Conservation (phyloP, 2,329 filamentous ascomycete genomes). For the Fusarium zealandicum region DNA sequence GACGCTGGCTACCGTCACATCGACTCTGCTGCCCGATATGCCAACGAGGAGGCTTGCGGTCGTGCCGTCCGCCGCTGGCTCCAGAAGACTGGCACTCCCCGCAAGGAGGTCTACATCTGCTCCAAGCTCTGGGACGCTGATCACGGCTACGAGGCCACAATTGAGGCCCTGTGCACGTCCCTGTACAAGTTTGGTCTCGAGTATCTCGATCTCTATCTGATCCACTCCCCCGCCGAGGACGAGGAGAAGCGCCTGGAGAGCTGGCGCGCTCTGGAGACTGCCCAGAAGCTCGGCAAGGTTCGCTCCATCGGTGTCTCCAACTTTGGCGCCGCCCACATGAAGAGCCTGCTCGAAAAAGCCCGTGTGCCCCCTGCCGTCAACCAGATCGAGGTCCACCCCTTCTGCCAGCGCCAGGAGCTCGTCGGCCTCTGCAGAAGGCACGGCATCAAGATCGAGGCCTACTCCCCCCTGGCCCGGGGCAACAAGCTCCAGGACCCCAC, state of each 20-base stretch:
- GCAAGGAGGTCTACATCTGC: constrained; percentile 72
- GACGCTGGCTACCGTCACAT: constrained; percentile 63
- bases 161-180: constrained; percentile 69
- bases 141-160: constrained; percentile 55
- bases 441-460: constrained; percentile 63
- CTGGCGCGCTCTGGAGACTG: constrained; percentile 74
- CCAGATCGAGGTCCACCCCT: constrained; percentile 82
- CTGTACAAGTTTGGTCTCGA: constrained; percentile 70
- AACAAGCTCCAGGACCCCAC: constrained; percentile 61
- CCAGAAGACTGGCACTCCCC: constrained; percentile 67
- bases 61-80: constrained; percentile 74
- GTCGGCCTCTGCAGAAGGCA: constrained; percentile 63
- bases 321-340: constrained; percentile 71
- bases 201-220: constrained; percentile 77
- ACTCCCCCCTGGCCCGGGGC: constrained; percentile 51
- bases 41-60: constrained; percentile 74
- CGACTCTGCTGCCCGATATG: constrained; percentile 65
- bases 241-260: constrained; percentile 71
- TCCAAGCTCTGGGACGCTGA: constrained; percentile 70
- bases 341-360: constrained; percentile 62
- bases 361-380: constrained; percentile 71
- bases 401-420: constrained; percentile 69
- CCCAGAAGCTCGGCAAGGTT: constrained; percentile 70
- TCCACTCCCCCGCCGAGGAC: constrained; percentile 72
- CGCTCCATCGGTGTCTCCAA: constrained; percentile 79